Evolutionary conservation across 1,284 basidiomycete genomes (phyloP).

Genomic region (Heliocybe sulcata): DNA sequence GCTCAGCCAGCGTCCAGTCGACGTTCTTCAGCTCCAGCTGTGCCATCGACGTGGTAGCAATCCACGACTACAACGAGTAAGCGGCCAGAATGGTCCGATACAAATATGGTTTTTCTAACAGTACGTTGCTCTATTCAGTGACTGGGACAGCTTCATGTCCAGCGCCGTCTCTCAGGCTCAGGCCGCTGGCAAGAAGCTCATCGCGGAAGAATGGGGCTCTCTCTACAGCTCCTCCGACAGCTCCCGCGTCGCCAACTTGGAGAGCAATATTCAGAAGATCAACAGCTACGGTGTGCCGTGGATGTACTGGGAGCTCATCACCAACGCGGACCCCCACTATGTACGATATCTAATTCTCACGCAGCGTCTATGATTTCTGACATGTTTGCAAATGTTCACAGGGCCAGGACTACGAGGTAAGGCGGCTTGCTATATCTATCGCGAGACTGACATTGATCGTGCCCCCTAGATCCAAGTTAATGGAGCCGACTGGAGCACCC

Average conservation of each 20-base stretch:
- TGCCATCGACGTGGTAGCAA: slow-evolving; percentile 18
- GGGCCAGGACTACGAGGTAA: neutral
- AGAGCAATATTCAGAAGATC: slow-evolving; percentile 24
- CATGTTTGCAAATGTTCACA: neutral
- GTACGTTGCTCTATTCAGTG: too few relatives aligned
- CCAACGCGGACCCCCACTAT: slow-evolving; percentile 28
- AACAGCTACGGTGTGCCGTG: slow-evolving; percentile 26
- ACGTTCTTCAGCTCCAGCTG: slow-evolving; percentile 14
- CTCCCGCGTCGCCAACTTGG: slow-evolving; percentile 22
- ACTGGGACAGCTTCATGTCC: slow-evolving; percentile 24
- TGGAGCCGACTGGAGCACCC: slow-evolving; percentile 2
- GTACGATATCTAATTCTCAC: slow-evolving; percentile 4
- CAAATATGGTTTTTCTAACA: too few relatives aligned
- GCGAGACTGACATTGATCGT: neutral
- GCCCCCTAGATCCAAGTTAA: neutral
- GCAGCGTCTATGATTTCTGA: neutral
- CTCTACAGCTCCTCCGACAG: neutral
- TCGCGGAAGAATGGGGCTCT: slow-evolving; percentile 27
- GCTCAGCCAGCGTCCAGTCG: slow-evolving; percentile 12
- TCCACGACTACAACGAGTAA: slow-evolving; percentile 23
- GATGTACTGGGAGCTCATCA: slow-evolving; percentile 30
- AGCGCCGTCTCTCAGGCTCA: slow-evolving; percentile 22
- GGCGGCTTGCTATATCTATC: neutral
- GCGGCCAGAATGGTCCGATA: slow-evolving; percentile 3
- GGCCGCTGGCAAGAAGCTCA: slow-evolving; percentile 22